Evolutionary conservation across 2,329 filamentous ascomycete species (phyloP), one percentile per base, ranked within the genome.

Genomic region (Exophiala dermatitidis): DNA sequence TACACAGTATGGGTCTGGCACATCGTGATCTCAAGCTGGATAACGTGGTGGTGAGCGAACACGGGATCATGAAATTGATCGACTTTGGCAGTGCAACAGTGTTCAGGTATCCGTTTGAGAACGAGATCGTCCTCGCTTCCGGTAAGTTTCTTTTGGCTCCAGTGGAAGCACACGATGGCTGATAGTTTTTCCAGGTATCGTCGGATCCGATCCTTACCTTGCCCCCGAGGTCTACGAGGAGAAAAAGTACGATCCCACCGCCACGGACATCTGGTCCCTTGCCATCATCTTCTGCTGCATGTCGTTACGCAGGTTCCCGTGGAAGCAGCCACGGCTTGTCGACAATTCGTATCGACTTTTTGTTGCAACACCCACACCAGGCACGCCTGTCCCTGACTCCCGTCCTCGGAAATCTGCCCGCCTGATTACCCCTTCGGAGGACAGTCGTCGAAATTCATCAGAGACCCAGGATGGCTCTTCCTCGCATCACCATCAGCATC

Each of bases 221-320:
- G 93, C 93, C 0, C 93, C 93, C 0, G 93, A 98, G 70, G 93
- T 98, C 1, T 97, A 97, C 65, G 90, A 96, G 60, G 82, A 90
- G 58, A 83, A 86, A 60, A 90, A 90, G 66, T 98, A 98, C 68
- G 90, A 98, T 65, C 90, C 93, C 1, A 86, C 90, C 58, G 88
- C 90, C 4, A 88, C 91, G 1, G 93, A 98, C 71, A 90, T 98
- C 55, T 98, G 93, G 93, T 98, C 93, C 7, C 77, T 98, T 55
- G 93, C 91, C 12, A 98, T 98, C 63, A 97, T 98, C 51, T 98
- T 91, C 72, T 97, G 93, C 71, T 98, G 93, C 75, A 98, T 98
- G 93, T 93, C 89, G 3, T 76, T 98, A 40, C 81, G 93, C 26
- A 78, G 93, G 34, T 98, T 98, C 66, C 93, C 93, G 0, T 98